phyloP scores from a whole-genome alignment of 768 basidiomycete genomes.

The Phylloporus arenicola region DNA sequence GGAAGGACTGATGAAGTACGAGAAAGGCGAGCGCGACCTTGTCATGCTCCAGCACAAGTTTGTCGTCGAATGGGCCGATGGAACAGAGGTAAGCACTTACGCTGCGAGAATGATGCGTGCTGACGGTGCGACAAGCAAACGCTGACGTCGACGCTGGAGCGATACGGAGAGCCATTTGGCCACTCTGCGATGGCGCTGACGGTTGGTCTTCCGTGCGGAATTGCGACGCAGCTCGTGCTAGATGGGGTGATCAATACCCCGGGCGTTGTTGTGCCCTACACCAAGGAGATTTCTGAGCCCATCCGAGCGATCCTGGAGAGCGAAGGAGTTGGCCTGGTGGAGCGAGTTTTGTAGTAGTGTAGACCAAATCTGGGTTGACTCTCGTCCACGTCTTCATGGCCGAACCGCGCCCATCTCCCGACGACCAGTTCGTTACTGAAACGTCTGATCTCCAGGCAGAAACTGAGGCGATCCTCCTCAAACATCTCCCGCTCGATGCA shows the following conservation, averaged over 20 bases:
- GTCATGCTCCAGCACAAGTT: conserved; percentile 99
- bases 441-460: conserved; percentile 60
- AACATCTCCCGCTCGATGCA: conserved; percentile 42
- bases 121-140: conserved; percentile 50
- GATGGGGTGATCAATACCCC: conserved; percentile 76
- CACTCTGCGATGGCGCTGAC: conserved; percentile 88
- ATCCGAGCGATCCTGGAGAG: conserved; percentile 61
- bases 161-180: conserved; percentile 74
- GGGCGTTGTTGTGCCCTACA: conserved; percentile 85
- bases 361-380: neutral
- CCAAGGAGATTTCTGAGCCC: conserved; percentile 75
- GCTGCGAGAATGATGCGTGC: neutral
- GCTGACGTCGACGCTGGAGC: conserved; percentile 86
- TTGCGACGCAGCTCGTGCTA: conserved; percentile 86
- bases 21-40: conserved; percentile 85
- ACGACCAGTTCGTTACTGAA: conserved; percentile 55
- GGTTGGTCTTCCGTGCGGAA: conserved; percentile 91
- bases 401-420: conserved; percentile 35
- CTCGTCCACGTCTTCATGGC: conserved; percentile 14
- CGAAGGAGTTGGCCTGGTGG: conserved; percentile 71
- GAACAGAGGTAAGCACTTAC: conserved; percentile 47
- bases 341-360: conserved; percentile 53
- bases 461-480: conserved; percentile 60
- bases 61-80: conserved; percentile 83
- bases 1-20: conserved; percentile 91